phyloP scores from a whole-genome alignment of 495 filamentous ascomycete genomes.

The Chlorociboria aeruginascens region DNA sequence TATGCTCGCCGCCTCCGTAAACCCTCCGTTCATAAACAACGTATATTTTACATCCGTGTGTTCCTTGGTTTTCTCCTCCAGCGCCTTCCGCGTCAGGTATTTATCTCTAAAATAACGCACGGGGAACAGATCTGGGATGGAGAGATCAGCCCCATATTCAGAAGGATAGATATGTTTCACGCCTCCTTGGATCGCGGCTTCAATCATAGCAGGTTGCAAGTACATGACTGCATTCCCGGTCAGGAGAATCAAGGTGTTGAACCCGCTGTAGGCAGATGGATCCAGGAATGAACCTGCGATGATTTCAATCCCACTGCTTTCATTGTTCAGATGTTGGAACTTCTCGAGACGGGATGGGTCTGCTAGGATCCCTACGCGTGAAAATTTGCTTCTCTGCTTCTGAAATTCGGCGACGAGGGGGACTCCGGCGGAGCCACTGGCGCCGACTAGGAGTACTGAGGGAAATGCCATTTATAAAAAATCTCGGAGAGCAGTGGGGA shows the following conservation, averaged over 20 bases:
- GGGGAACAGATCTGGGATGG: background rate
- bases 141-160: background rate
- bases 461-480: background rate
- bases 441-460: conserved; percentile 6
- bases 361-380: conserved; percentile 2
- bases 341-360: background rate
- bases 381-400: background rate
- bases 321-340: background rate
- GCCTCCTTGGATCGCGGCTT: no score
- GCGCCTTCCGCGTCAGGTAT: no score
- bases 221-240: no score
- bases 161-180: no score
- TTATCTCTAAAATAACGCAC: no score
- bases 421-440: background rate
- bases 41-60: no score
- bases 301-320: background rate
- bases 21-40: no score
- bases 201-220: no score
- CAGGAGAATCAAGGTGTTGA: no score
- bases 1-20: no score
- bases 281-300: background rate
- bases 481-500: no score
- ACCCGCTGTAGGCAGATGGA: background rate
- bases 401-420: background rate
- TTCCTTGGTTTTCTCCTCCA: no score